These are phyloP conservation scores for Ambrosia trifida DNA, from an alignment of 129 eudicot genomes.

Conservation along the genomic window DNA sequence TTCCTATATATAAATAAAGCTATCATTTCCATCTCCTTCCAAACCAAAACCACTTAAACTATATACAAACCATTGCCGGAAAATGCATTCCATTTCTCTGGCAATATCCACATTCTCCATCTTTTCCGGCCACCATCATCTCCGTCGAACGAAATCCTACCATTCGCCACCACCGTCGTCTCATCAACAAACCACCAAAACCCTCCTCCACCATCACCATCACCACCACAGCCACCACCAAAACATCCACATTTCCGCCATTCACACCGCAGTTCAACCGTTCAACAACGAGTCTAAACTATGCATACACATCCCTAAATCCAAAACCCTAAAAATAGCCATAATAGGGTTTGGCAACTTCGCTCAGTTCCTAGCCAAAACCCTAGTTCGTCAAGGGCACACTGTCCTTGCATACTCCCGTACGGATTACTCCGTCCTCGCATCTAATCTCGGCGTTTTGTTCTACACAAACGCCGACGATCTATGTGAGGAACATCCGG, in stretches of 20 bases:
- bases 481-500: slow-evolving; percentile 89
- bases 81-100: slow-evolving; percentile 33
- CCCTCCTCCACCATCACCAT: slow-evolving; percentile 3
- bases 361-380: slow-evolving; percentile 75
- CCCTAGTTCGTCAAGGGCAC: slow-evolving; percentile 75
- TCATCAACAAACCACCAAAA: slow-evolving; percentile 8
- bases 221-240: not conserved
- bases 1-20: not conserved
- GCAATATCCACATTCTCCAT: slow-evolving; percentile 14
- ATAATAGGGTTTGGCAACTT: slow-evolving; percentile 80
- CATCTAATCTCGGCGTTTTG: slow-evolving; percentile 48
- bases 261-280: slow-evolving; percentile 68
- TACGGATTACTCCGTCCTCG: slow-evolving; percentile 56
- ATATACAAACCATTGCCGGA: slow-evolving; percentile 11
- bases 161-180: slow-evolving; percentile 10
- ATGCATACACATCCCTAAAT: slow-evolving; percentile 36
- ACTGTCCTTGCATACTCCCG: slow-evolving; percentile 74
- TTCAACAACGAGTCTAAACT: slow-evolving; percentile 63
- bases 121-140: not conserved
- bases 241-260: slow-evolving; percentile 43
- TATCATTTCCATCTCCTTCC: not conserved
- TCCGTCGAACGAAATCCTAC: slow-evolving; percentile 1
- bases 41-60: not conserved
- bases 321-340: slow-evolving; percentile 65
- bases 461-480: slow-evolving; percentile 63